Percentiles rank a stretch among this genome's conserved stretches.
Evolutionary conservation across 306 rosid species (phyloP).

Genomic region (Bauhinia variegata): DNA sequence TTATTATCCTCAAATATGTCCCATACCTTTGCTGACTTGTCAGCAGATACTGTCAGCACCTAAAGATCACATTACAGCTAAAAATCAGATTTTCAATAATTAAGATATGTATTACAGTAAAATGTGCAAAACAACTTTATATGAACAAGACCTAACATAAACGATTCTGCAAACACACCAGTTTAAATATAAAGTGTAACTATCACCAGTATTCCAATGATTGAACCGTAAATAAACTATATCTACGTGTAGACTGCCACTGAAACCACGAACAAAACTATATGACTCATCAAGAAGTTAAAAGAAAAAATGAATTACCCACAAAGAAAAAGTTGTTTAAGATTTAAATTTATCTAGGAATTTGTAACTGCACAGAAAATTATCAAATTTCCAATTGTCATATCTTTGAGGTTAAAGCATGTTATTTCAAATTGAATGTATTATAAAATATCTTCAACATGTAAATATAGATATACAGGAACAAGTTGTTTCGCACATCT

Average conservation of each 20-base stretch:
- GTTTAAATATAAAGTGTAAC: constrained; percentile 16
- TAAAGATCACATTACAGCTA: constrained; percentile 39
- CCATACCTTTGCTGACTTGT: constrained; percentile 93
- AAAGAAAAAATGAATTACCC: constrained; percentile 8
- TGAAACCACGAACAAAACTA: neutral
- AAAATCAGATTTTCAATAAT: constrained; percentile 33
- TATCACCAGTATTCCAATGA: neutral
- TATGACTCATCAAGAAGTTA: constrained; percentile 22
- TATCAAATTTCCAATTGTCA: neutral
- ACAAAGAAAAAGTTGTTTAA: constrained; percentile 30
- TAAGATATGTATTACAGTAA: constrained; percentile 8
- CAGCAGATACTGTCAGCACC: constrained; percentile 96
- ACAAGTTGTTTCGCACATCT: neutral
- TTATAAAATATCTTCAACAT: constrained; percentile 4
- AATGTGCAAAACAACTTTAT: neutral
- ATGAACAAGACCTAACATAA: neutral
- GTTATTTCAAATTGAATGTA: constrained; percentile 10
- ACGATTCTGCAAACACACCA: constrained; percentile 17
- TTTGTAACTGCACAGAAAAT: neutral
- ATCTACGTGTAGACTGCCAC: neutral
- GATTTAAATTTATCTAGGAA: neutral
- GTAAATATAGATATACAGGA: too few relatives aligned
- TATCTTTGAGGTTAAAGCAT: constrained; percentile 3
- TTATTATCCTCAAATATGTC: constrained; percentile 74
- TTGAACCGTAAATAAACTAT: constrained; percentile 5